Base-by-base conservation (phyloP, 345 rosid species). In the Ricinus communis region DNA sequence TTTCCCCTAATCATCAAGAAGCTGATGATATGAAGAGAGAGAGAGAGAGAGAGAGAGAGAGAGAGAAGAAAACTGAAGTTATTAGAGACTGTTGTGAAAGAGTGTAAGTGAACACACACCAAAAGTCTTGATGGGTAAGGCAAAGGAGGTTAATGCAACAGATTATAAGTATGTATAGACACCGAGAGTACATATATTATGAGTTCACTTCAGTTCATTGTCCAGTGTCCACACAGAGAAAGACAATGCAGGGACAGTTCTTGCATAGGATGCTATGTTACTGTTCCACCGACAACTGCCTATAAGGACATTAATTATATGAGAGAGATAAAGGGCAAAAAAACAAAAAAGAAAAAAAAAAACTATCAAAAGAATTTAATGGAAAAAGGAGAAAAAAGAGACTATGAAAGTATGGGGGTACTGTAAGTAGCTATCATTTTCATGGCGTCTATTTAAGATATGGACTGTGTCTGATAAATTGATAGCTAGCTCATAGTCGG, bases 221-320 rank as follows among this genome's bases (percentile, higher is more conserved):
- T 38, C 9, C 43, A 38, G 28, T 0, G 28, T 8, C 19, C 65
- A 51, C 15, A 16, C 28, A 5, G 22, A 11, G 41, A 49, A 2
- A 60, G 22, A 62, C 6, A n/a, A 21, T 43, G 64, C 21, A 28
- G 57, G 56, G 15, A 27, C 1, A 19, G 66, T n/a, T 1, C 6
- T 53, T 49, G 66, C 77, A 66, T 73, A 59, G 71, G 77, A 66
- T 66, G 61, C 77, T 50, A 38, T 27, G 77, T 30, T 5, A 66
- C 71, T 73, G 71, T 45, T 58, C 71, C 65, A 58, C 77, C 77
- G 77, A 73, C 77, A 73, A 28, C 15, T 19, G 36, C 25, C 10
- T 8, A n/a, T n/a, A 19, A 16, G 57, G 8, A 16, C 22, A 65
- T 30, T 56, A 12, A 45, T 65, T 5, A 28, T 31, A 65, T 13